Evolutionary conservation across 139 green algal species (phyloP), one percentile per base, ranked within the genome.

Genomic region (Volvox reticuliferus): DNA sequence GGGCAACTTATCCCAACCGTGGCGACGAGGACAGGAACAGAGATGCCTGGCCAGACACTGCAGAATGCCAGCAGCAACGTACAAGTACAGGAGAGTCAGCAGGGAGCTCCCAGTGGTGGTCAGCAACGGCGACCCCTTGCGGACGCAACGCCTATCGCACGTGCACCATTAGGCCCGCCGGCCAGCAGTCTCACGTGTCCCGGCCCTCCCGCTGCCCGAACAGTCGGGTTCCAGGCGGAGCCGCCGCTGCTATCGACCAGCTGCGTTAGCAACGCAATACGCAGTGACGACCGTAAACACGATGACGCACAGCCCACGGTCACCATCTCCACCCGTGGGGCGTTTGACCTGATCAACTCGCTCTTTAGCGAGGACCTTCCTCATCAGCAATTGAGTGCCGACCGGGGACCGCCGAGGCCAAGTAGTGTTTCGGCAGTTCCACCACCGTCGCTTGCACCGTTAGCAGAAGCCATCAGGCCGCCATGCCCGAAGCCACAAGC

Each of bases 311-410:
- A 95, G 73, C 93, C 93, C 12, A 96, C 93, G 5, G 86, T 97
- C 44, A 98, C 96, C 1, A 93, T 98, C 26, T 92, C 87, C 78
- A 97, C 96, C 0, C 87, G 89, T 0, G 94, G 92, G 6, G 96
- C 96, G 0, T 96, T 97, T 35, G 93, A 95, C 1, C 91, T 95
- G 0, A 77, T 98, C 2, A 97, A 97, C 81, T 81, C 89, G 20
- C 93, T 97, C 88, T 98, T 98, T 65, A 92, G 89, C 44, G 86
- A 85, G 16, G 91, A 92, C 36, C 88, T 93, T 69, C 33, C 87
- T 26, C 93, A 93, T 65, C 81, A 67, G 61, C 83, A 88, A 22
- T 24, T 69, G 22, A 3, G 71, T 32, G 71, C 71, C 26, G 71
- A 81, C 75, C 30, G 12, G 24, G 67, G 30, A 30, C 65, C 63